phyloP scores from a whole-genome alignment of 257 asterid species.

The Primulina tabacum region DNA sequence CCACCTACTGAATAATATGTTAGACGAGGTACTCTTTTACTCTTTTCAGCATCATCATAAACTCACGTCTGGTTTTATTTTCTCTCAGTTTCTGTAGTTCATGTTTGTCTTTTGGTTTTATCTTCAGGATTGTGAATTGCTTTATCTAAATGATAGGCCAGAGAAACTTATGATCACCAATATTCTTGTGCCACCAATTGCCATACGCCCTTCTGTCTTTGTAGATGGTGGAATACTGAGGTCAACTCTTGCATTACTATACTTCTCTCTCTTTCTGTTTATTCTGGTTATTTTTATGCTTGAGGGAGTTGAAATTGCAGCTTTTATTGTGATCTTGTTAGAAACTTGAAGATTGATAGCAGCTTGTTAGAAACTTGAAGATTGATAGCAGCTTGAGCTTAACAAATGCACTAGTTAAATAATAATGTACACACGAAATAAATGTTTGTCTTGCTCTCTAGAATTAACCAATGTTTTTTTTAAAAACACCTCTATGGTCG shows the following conservation, averaged over 20 bases:
- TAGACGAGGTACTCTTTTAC: slow-evolving; percentile 59
- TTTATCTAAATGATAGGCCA: slow-evolving; percentile 76
- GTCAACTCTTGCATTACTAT: slow-evolving; percentile 31
- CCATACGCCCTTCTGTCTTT: slow-evolving; percentile 93
- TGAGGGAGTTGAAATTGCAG: background rate
- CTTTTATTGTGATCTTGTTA: background rate
- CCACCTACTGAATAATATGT: slow-evolving; percentile 64
- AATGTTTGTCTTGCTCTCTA: slow-evolving; percentile 6
- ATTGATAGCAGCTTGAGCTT: background rate
- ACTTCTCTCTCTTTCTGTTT: slow-evolving; percentile 6
- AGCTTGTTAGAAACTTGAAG: too few relatives aligned
- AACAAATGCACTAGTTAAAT: background rate
- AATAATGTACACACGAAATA: background rate
- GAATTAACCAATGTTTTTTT: too few relatives aligned
- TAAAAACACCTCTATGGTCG: too few relatives aligned
- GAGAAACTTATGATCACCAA: slow-evolving; percentile 74
- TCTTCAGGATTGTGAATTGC: slow-evolving; percentile 86
- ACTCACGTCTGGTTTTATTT: background rate
- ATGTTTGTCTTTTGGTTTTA: slow-evolving; percentile 2
- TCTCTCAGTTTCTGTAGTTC: slow-evolving; percentile 6
- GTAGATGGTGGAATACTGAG: slow-evolving; percentile 85
- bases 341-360: slow-evolving; percentile 15
- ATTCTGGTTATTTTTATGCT: background rate
- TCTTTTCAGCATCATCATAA: background rate
- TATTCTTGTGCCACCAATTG: slow-evolving; percentile 82